These are phyloP conservation scores for Tulasnella sp. DNA, from an alignment of 768 basidiomycete genomes.

Conservation along the genomic window DNA sequence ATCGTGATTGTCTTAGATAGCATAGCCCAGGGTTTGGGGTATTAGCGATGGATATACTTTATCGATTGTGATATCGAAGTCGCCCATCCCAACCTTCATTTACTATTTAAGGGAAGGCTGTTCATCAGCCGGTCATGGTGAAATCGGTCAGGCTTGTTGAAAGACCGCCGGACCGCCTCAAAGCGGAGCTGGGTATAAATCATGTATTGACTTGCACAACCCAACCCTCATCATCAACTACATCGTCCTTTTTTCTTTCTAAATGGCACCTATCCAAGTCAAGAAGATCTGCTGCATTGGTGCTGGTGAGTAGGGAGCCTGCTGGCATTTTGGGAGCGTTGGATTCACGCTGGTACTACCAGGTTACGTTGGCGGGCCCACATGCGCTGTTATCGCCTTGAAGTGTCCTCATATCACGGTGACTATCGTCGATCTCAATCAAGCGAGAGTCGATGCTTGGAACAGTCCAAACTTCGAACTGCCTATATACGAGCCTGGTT, in stretches of 20 bases:
- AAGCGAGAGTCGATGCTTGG: constrained; percentile 91
- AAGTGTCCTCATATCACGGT: constrained; percentile 88
- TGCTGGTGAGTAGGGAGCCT: constrained; percentile 17
- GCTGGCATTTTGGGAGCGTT: constrained; percentile 2
- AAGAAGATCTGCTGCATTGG: constrained; percentile 79
- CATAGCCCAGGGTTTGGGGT: too few species aligned
- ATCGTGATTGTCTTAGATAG: too few species aligned
- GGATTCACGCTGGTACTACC: constrained; percentile 50
- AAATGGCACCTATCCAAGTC: constrained; percentile 38
- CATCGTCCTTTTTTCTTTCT: background rate
- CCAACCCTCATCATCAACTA: background rate
- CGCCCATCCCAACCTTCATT: too few species aligned
- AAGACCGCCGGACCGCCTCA: too few species aligned
- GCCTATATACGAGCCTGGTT: constrained; percentile 96
- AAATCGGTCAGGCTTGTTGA: too few species aligned
- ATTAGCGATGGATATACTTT: too few species aligned
- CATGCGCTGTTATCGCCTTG: constrained; percentile 86
- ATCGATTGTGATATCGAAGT: too few species aligned
- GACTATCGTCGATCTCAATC: constrained; percentile 96
- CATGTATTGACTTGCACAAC: too few species aligned
- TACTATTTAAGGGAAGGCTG: too few species aligned
- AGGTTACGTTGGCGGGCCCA: constrained; percentile 93
- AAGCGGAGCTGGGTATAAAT: too few species aligned
- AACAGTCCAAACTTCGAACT: constrained; percentile 72
- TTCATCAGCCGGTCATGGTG: too few species aligned